Evolutionary conservation across 345 rosid species (phyloP), one percentile per base, ranked within the genome.

Genomic region (Pseudoturritis turrita): DNA sequence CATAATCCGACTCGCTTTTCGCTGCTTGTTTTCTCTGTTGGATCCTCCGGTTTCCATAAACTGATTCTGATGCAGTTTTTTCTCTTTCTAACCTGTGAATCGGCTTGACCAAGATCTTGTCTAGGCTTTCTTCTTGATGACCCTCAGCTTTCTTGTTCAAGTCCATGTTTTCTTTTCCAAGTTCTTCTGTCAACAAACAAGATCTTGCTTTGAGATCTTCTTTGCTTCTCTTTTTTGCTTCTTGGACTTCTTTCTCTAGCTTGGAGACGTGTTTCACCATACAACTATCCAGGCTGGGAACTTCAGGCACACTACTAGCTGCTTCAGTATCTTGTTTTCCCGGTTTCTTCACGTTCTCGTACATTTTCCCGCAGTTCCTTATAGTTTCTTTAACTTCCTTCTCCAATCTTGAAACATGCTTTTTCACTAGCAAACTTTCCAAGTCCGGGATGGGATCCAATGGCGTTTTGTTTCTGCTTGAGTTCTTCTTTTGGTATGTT

Each of bases 211-310:
- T 51, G 17, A 45, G 52, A 43, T 73, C 81, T 41, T 77, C 64
- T 73, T 79, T 80, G 79, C 75, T 84, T 59, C 75, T 85, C 71
- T 62, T 85, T 75, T 80, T 94, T 19, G 92, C 96, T 81, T 89
- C 92, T 52, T 85, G 85, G 33, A 94, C 86, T 78, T 91, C 97
- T 62, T 79, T 86, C 86, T 94, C 98, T 36, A 94, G 91, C 78
- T 84, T 81, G 1, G 95, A 85, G 15, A 88, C 84, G 61, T 71
- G 95, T 59, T 84, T 89, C 53, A 94, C 85, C 39, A 94, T 82
- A 80, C 82, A 78, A 80, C 85, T 86, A 60, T 89, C 97, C 62
- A 93, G 76, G 82, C 97, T 83, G 12, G 90, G 89, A 54, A 83
- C 73, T 61, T 83, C 85, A n/a, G 75, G 53, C 57, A 40, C 45